Conservation (phyloP, 2,329 filamentous ascomycete genomes). For the Scedosporium aurantiacum region DNA sequence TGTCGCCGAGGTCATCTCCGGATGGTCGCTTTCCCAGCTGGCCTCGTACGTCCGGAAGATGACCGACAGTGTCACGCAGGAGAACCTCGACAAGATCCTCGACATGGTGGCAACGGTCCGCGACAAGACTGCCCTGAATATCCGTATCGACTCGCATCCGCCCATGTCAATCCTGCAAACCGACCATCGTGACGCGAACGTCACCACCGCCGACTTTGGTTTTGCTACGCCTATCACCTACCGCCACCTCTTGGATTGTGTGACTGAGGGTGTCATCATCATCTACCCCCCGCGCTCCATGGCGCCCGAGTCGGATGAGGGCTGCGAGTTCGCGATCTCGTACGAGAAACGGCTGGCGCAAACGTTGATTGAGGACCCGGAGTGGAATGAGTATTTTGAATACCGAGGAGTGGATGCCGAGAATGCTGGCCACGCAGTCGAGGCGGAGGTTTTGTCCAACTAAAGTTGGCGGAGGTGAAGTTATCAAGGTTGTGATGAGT, state of each 20-base stretch:
- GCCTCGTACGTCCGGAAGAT: conserved; percentile 25
- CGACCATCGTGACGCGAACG: conserved; percentile 22
- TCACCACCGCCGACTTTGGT: conserved; percentile 22
- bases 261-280: conserved; percentile 17
- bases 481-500: no score
- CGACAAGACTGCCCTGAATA: conserved; percentile 23
- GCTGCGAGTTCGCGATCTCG: conserved; percentile 21
- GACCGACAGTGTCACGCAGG: conserved; percentile 23
- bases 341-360: conserved; percentile 22
- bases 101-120: conserved; percentile 21
- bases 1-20: conserved; percentile 21
- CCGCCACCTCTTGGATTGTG: conserved; percentile 20
- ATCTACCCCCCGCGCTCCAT: conserved; percentile 20
- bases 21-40: conserved; percentile 21
- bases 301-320: conserved; percentile 21
- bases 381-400: conserved; percentile 26
- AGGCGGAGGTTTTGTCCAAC: no score
- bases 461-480: no score
- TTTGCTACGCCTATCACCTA: conserved; percentile 22
- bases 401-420: conserved; percentile 22
- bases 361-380: conserved; percentile 20
- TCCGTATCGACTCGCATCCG: conserved; percentile 23
- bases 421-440: not conserved
- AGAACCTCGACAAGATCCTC: conserved; percentile 18
- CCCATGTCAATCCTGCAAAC: conserved; percentile 24